These are phyloP conservation scores for Fallopia convolvulus DNA, from an alignment of 148 eudicot species.

Conservation along the genomic window DNA sequence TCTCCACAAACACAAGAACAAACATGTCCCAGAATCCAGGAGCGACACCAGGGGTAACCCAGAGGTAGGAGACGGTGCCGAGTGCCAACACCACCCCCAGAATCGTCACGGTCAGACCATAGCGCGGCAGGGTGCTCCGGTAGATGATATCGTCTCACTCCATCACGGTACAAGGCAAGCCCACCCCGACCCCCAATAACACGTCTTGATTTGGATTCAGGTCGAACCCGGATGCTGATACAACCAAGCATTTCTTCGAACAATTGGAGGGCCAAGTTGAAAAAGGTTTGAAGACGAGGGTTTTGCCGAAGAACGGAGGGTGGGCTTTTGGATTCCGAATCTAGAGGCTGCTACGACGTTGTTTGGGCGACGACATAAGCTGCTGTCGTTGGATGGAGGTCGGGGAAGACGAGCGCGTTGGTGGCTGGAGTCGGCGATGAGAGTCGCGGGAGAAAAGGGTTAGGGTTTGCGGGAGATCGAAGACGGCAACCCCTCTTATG, in stretches of 20 bases:
- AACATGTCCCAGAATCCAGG: constrained; percentile 99
- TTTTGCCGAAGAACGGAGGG: constrained; percentile 51
- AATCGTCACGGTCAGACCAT: constrained; percentile 59
- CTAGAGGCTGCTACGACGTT: constrained; percentile 22
- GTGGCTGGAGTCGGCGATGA: too few relatives aligned
- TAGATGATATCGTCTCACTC: constrained; percentile 94
- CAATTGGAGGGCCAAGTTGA: constrained; percentile 13
- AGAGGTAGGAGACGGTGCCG: constrained; percentile 72
- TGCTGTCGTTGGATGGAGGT: too few relatives aligned
- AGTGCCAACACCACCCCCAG: constrained; percentile 77
- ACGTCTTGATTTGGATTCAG: constrained; percentile 38
- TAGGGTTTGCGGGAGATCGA: too few relatives aligned
- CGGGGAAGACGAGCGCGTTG: too few relatives aligned
- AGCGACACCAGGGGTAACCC: constrained; percentile 99
- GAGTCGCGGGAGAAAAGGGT: too few relatives aligned
- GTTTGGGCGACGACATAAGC: too few relatives aligned
- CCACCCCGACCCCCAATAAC: constrained; percentile 96
- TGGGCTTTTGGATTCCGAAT: constrained; percentile 36
- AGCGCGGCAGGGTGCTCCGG: constrained; percentile 83
- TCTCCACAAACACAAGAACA: constrained; percentile 91
- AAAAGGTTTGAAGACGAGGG: constrained; percentile 39
- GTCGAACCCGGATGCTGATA: constrained; percentile 38
- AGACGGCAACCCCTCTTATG: too few relatives aligned
- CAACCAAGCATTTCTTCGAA: constrained; percentile 28
- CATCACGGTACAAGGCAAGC: constrained; percentile 97